Evolutionary conservation across 2,329 filamentous ascomycete species (phyloP).

Genomic region (Pleomassaria siparia): DNA sequence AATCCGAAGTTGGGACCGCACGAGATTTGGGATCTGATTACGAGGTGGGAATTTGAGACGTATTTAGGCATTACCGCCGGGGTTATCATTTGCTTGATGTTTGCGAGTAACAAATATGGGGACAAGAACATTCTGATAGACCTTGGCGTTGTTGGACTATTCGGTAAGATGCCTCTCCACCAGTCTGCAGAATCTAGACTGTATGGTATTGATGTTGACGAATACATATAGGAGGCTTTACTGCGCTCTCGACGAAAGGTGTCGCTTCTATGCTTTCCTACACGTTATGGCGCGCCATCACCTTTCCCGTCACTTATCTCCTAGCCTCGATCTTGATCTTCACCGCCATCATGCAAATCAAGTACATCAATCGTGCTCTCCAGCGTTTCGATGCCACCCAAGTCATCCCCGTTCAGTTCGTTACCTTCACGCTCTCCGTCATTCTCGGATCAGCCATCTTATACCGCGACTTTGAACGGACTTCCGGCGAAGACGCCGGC

Average conservation of each 20-base stretch:
- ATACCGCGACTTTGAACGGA: conserved; percentile 92
- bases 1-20: conserved; percentile 90
- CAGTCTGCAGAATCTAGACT: conserved; percentile 3
- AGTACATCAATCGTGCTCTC: conserved; percentile 87
- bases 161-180: conserved; percentile 61
- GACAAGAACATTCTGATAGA: conserved; percentile 86
- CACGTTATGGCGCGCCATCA: conserved; percentile 83
- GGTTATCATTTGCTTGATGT: conserved; percentile 77
- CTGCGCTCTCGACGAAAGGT: conserved; percentile 93
- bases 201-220: conserved; percentile 20
- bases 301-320: conserved; percentile 87
- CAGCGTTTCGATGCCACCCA: conserved; percentile 96
- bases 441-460: conserved; percentile 91
- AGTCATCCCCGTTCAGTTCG: conserved; percentile 97
- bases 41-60: conserved; percentile 83
- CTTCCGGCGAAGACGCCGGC: conserved; percentile 68
- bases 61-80: conserved; percentile 77
- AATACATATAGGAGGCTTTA: conserved; percentile 71
- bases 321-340: conserved; percentile 76
- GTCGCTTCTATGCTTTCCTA: conserved; percentile 93
- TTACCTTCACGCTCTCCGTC: conserved; percentile 92
- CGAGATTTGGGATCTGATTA: conserved; percentile 88
- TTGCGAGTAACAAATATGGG: conserved; percentile 82
- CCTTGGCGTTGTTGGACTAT: conserved; percentile 86
- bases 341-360: conserved; percentile 95